Base-by-base conservation (phyloP, 2,329 filamentous ascomycete genomes). In the Aureobasidium musti region DNA sequence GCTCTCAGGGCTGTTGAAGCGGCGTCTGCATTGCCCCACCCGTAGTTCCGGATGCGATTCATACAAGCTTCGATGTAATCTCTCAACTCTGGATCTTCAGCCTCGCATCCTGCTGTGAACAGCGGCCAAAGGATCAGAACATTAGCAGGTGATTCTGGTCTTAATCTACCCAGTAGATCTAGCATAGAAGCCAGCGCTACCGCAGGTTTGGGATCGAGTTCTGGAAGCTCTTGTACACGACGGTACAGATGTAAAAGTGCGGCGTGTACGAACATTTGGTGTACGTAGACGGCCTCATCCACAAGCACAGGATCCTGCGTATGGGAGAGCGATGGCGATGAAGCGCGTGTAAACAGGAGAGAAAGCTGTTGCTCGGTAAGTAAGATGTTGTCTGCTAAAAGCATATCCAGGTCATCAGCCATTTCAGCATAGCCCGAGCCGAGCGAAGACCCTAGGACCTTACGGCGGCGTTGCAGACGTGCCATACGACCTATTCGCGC, bases 51-150 rank as follows among this genome's bases (percentile, higher is more conserved):
- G 11, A 66, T 41, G 1, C 53, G 39, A 11, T 50, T 52, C 41
- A 66, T 66, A 8, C 64, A 59, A 14, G 8, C 35, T 28, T 59
- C 45, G 19, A 66, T 66, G 10, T 49, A 50, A n/a, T 19, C 17
- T 35, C 64, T 66, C 17, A 57, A 19, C 1, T 50, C 43, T 6
- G 45, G 33, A 35, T 66, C 53, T 33, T 66, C 54, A 6, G 64
- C 53, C 26, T 66, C 64, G 35, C 64, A 66, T 47, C 64, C 64
- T 13, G 64, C 64, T 30, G 64, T 59, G 35, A 66, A 66, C 23
- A 66, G 8, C 8, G 64, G 64, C 64, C 64, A 66, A 1, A 66
- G 53, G 8, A 66, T 66, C 8, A 66, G 10, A 3, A 66, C 53
- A 30, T 57, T 66, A 35, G 64, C 64, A 1, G 64, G 64, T 2